A percentile compares a stretch with the other conserved stretches of the same genome.
phyloP scores from a whole-genome alignment of 495 filamentous ascomycete genomes.

The Viridothelium virens region DNA sequence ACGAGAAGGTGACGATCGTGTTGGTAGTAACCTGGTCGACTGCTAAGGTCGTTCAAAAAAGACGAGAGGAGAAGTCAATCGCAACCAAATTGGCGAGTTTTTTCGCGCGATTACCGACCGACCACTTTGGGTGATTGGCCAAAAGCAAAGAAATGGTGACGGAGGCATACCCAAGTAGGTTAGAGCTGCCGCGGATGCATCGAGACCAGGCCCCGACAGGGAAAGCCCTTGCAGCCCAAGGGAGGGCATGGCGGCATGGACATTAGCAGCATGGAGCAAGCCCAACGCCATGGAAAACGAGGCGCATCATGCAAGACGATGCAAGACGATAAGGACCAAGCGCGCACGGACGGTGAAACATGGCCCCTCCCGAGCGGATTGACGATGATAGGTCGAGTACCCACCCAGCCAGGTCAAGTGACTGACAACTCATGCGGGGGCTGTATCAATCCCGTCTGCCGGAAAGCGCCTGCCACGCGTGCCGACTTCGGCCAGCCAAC shows the following conservation, averaged over 20 bases:
- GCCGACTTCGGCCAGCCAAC: slow-evolving; percentile 10
- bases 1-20: neutral
- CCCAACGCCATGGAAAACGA: neutral
- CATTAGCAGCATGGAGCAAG: neutral
- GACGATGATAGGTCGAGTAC: neutral
- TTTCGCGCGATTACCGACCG: slow-evolving; percentile 8
- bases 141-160: neutral
- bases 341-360: slow-evolving; percentile 20
- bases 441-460: slow-evolving; percentile 6
- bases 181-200: neutral
- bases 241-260: neutral
- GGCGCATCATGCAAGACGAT: slow-evolving; percentile 33
- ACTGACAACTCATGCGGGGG: slow-evolving; percentile 56
- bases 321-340: slow-evolving; percentile 37
- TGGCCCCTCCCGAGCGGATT: neutral
- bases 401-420: slow-evolving; percentile 51
- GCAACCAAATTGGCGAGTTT: neutral
- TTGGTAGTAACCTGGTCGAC: neutral
- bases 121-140: neutral
- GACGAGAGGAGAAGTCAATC: neutral
- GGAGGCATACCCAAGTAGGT: neutral
- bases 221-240: neutral
- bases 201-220: neutral
- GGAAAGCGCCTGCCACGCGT: slow-evolving; percentile 13
- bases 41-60: neutral